Conservation (phyloP, 2,329 filamentous ascomycete species). For the Cladophialophora psammophila region DNA sequence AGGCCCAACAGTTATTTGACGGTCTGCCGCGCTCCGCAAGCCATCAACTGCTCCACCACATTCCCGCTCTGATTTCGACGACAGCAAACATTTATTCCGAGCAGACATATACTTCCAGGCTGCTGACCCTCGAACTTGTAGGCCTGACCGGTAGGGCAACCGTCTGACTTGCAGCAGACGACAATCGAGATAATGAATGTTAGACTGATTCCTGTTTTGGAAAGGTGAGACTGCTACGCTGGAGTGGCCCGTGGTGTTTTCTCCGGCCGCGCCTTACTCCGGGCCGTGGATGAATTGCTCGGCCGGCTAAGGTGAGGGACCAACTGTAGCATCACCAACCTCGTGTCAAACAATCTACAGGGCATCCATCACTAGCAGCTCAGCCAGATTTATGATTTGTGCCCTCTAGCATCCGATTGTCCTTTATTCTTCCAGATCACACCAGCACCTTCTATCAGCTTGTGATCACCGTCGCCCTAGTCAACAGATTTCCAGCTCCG, state of each 20-base stretch:
- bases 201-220: neutral
- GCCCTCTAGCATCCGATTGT: neutral
- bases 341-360: neutral
- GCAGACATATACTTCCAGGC: neutral
- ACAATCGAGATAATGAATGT: neutral
- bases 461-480: neutral
- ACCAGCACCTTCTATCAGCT: neutral
- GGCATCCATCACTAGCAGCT: neutral
- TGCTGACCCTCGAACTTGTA: neutral
- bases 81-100: too few relatives aligned
- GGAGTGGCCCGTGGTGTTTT: neutral
- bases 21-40: too few relatives aligned
- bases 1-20: too few relatives aligned
- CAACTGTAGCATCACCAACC: neutral
- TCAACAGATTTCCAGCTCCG: neutral
- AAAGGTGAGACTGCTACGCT: neutral
- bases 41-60: too few relatives aligned
- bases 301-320: neutral
- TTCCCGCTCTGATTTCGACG: too few relatives aligned
- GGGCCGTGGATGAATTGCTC: neutral
- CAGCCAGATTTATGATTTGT: neutral
- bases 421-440: neutral
- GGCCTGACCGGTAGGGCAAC: neutral
- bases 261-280: neutral
- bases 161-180: neutral